These are phyloP conservation scores for Wickerhamiella azyma DNA, from an alignment of 805 yeast species.

Conservation along the genomic window DNA sequence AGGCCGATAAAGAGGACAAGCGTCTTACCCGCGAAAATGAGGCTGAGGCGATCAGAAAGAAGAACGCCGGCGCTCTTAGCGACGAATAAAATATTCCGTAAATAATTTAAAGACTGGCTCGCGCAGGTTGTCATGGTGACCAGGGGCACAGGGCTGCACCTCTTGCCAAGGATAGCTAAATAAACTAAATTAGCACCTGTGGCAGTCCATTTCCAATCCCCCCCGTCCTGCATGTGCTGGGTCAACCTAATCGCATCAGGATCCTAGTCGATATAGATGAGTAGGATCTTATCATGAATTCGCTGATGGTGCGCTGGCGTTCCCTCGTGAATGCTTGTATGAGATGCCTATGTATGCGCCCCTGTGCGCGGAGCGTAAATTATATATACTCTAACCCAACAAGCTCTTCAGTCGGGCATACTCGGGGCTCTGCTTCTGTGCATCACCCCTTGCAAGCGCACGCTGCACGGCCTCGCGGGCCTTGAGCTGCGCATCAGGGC, in stretches of 20 bases:
- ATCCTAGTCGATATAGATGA: no score
- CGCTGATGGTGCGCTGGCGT: no score
- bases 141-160: no score
- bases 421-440: slow-evolving; percentile 7
- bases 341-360: no score
- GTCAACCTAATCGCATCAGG: no score
- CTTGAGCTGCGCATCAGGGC: slow-evolving; percentile 85
- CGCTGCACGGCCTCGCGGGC: slow-evolving; percentile 59
- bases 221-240: no score
- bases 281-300: no score
- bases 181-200: no score
- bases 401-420: background rate
- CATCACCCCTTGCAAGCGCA: slow-evolving; percentile 62
- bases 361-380: background rate
- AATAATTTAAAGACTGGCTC: background rate
- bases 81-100: background rate
- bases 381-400: background rate
- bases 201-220: no score
- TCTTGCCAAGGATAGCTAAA: no score
- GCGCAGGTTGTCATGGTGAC: no score
- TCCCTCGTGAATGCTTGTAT: no score
- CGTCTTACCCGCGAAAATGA: slow-evolving; percentile 10
- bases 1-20: slow-evolving; percentile 3
- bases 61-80: slow-evolving; percentile 6
- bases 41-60: slow-evolving; percentile 14